Evolutionary conservation across 108 stramenopile genomes (phyloP), one percentile per base, ranked within the genome.

Genomic region (Schizochytrium sp.): DNA sequence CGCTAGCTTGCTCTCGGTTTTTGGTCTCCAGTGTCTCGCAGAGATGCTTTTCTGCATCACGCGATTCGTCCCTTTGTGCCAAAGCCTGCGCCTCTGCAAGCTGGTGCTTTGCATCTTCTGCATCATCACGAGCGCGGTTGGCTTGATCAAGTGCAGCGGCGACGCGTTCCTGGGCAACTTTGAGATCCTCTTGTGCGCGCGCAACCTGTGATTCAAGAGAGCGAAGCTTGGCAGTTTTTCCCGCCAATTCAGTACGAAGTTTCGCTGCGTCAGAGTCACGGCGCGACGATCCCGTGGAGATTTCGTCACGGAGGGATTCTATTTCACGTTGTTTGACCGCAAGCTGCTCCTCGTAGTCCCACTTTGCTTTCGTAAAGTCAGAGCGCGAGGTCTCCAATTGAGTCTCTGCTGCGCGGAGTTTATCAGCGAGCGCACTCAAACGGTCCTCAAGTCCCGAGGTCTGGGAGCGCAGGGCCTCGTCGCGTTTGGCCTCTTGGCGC

Each of bases 281-380:
- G 10, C 41, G 63, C 63, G 63, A 69, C 14, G 25, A 12, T 12
- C 63, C 63, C 21, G 34, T 16, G 25, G 12, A 14, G 25, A 69
- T 14, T 1, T 69, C 41, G 8, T 6, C 8, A 1, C 41, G 25
- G 10, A 69, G 41, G 14, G 63, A 5, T 10, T 69, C 63, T 18
- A 69, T 2, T 69, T 69, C 63, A 18, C 63, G 63, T 6, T 69
- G 14, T 23, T 69, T 69, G 12, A 69, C 63, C 25, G 14, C 48
- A 23, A 83, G 76, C 23, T 83, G 76, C 8, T 83, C 76, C 76
- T 83, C 76, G 51, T 53, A 53, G n/a, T 83, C 76, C 10, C 76
- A 6, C 28, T 83, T 83, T 25, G 45, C 76, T 6, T 6, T 12
- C 10, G 25, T 23, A 34, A 28, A 83, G 45, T 83, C 76, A 34